A percentile compares a stretch with the other conserved stretches of the same genome.
These are phyloP conservation scores for Panus rudis DNA, from an alignment of 768 basidiomycete species.

Conservation along the genomic window DNA sequence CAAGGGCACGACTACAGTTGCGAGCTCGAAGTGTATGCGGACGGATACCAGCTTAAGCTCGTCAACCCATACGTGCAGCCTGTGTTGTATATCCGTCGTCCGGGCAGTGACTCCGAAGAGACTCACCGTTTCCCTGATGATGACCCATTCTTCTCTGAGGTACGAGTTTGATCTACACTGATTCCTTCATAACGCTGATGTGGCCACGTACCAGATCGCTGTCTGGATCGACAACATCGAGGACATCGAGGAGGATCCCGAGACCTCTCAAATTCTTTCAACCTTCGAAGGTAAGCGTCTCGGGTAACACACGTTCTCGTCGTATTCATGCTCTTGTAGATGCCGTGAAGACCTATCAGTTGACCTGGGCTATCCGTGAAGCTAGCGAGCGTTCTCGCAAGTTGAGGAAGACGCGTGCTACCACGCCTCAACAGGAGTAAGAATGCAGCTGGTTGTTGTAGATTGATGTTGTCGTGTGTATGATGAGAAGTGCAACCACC, in stretches of 20 bases:
- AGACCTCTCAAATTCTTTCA: conserved; percentile 72
- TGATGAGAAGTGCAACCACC: not conserved
- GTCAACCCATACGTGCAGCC: conserved; percentile 94
- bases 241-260: conserved; percentile 82
- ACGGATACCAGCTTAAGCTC: conserved; percentile 83
- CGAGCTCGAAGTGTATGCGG: conserved; percentile 89
- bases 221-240: conserved; percentile 87
- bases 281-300: conserved; percentile 63
- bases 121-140: conserved; percentile 68
- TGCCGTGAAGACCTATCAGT: conserved; percentile 81
- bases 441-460: no score
- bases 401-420: conserved; percentile 7
- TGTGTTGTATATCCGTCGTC: conserved; percentile 76
- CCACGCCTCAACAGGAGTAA: no score
- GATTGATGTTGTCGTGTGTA: no score
- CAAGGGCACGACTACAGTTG: conserved; percentile 93
- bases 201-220: conserved; percentile 39
- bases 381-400: conserved; percentile 63
- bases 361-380: conserved; percentile 89
- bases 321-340: conserved; percentile 50
- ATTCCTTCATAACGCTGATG: not conserved
- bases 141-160: conserved; percentile 92
- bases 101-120: conserved; percentile 74
- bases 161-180: conserved; percentile 12
- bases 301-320: not conserved